phyloP scores from a whole-genome alignment of 495 filamentous ascomycete species.

The Entonaema liquescens region DNA sequence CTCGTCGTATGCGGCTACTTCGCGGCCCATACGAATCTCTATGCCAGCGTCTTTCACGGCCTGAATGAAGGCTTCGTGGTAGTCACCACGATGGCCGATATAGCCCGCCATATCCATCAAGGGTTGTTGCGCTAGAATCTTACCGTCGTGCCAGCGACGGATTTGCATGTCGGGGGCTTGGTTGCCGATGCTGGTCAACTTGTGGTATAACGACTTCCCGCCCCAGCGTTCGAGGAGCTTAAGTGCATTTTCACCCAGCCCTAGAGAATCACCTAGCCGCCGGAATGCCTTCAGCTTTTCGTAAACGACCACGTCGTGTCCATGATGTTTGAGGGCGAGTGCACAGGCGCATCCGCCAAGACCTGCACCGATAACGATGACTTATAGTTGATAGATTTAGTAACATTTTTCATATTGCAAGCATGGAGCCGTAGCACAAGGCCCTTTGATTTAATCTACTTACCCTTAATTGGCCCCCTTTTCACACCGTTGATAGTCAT shows the following conservation, averaged over 20 bases:
- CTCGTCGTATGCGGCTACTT: slow-evolving; percentile 59
- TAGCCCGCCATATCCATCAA: slow-evolving; percentile 67
- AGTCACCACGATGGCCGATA: slow-evolving; percentile 62
- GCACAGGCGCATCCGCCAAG: slow-evolving; percentile 65
- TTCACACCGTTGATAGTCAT: slow-evolving; percentile 25
- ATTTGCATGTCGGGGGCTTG: slow-evolving; percentile 64
- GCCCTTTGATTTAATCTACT: not conserved
- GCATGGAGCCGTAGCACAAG: not conserved
- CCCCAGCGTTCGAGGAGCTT: slow-evolving; percentile 61
- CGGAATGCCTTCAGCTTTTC: slow-evolving; percentile 60
- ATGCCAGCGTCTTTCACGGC: slow-evolving; percentile 59
- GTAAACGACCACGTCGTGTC: slow-evolving; percentile 59
- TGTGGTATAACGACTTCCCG: slow-evolving; percentile 50
- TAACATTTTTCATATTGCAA: not conserved
- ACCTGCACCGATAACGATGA: slow-evolving; percentile 62
- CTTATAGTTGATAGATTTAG: slow-evolving; percentile 40
- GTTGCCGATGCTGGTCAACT: slow-evolving; percentile 60
- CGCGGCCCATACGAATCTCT: slow-evolving; percentile 57
- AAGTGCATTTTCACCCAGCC: slow-evolving; percentile 62
- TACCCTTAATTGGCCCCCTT: slow-evolving; percentile 40
- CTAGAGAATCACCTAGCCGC: slow-evolving; percentile 61
- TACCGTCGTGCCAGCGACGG: slow-evolving; percentile 59
- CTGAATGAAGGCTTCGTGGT: slow-evolving; percentile 60
- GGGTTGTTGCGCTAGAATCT: slow-evolving; percentile 61
- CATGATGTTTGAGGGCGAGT: slow-evolving; percentile 61